Evolutionary conservation across 768 basidiomycete genomes (phyloP), one percentile per base, ranked within the genome.

Genomic region (Rubroboletus satanas): DNA sequence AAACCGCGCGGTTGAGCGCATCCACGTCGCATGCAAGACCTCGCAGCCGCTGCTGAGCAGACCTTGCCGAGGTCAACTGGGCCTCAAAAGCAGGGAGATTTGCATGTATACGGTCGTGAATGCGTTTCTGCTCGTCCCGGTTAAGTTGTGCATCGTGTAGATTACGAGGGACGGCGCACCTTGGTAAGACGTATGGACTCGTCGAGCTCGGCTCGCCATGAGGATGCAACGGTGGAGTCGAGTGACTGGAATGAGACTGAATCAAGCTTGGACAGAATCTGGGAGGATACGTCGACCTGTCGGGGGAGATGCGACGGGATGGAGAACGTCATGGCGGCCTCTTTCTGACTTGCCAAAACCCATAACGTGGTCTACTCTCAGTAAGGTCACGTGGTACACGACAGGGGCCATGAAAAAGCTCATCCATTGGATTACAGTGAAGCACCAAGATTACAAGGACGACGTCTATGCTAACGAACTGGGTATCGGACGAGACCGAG

Each of bases 171-270:
- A 39, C 44, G 47, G 33, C 49, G 47, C 64, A 91, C 93, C 77
- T 90, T 89, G 11, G 88, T 90, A 35, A 75, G 73, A 23, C 73
- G 72, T 56, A 94, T 88, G 12, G 85, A 83, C 44, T 80, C 77
- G 60, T 94, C 84, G 29, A 96, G 76, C 65, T 90, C 87, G 1
- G 73, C 66, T 37, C 90, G 73, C 88, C 90, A 93, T 54, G 83
- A 83, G 31, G 79, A 73, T 12, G 85, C 86, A 49, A 87, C 66
- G 33, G 76, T 63, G 38, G 87, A 81, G 60, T 77, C 83, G 35
- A 93, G 68, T 1, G 83, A 74, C 59, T 82, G 74, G 57, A 73
- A 71, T 8, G 82, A 80, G 10, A 83, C 81, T 29, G 82, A 77
- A 57, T 88, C 86, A 31, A 93, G 76, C 67, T 83, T 86, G 45